These are phyloP conservation scores for Pichia scutulata DNA, from an alignment of 805 yeast species.

Conservation along the genomic window DNA sequence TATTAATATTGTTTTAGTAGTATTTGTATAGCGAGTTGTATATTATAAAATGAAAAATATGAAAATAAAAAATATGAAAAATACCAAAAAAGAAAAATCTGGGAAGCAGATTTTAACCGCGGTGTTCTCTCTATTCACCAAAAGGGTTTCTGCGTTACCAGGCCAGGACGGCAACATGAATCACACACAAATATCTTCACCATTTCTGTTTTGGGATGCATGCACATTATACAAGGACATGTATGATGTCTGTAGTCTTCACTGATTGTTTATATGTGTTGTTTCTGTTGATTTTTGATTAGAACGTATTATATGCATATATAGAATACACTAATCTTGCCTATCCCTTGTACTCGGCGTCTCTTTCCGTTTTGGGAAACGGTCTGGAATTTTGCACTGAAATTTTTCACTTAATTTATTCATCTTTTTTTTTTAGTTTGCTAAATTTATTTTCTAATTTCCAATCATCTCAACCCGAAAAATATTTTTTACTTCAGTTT, in stretches of 20 bases:
- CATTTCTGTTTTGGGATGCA: background rate
- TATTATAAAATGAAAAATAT: background rate
- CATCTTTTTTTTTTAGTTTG: too few species aligned
- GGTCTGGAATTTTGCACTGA: background rate
- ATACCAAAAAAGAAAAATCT: background rate
- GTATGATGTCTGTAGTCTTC: background rate
- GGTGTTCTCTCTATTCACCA: background rate
- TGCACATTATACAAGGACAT: background rate
- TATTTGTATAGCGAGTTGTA: background rate
- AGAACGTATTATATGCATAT: too few species aligned
- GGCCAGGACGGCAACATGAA: background rate
- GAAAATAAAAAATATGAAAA: background rate
- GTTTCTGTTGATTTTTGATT: too few species aligned
- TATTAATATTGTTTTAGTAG: background rate
- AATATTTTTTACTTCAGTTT: background rate
- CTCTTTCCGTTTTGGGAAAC: background rate
- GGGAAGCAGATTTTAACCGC: too few species aligned
- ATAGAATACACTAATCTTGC: too few species aligned
- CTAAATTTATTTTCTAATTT: too few species aligned
- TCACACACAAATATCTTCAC: background rate
- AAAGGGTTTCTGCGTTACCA: background rate
- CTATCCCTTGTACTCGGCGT: background rate
- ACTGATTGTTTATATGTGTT: background rate
- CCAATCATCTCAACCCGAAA: too few species aligned
- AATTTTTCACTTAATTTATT: background rate